phyloP scores from a whole-genome alignment of 495 filamentous ascomycete species.

The Trichoderma reesei region DNA sequence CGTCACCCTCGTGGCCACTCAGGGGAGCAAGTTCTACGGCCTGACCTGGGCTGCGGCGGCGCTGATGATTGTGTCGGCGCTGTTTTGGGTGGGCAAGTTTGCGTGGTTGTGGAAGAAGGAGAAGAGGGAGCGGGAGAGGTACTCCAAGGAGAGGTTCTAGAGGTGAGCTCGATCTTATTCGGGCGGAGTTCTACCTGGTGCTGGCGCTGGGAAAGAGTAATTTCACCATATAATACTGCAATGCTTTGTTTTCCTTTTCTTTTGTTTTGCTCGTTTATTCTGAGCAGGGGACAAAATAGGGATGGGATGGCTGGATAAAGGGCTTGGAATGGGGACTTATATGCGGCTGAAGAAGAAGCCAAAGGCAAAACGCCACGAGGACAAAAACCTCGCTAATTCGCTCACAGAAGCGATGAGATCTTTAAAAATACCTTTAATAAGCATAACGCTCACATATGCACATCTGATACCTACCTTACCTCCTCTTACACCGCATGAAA shows the following conservation, averaged over 20 bases:
- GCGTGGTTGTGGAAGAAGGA: conserved; percentile 11
- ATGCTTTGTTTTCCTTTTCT: background rate
- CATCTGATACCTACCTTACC: too few species aligned
- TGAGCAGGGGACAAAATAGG: background rate
- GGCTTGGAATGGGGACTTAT: background rate
- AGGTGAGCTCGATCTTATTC: background rate
- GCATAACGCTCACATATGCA: background rate
- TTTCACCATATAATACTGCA: background rate
- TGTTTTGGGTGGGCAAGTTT: conserved; percentile 37
- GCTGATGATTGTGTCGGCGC: conserved; percentile 46
- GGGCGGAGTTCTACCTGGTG: background rate
- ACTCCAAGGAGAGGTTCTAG: conserved; percentile 5
- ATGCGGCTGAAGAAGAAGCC: too few species aligned
- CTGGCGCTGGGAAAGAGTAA: background rate
- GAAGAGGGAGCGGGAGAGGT: conserved; percentile 6
- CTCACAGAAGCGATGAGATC: background rate
- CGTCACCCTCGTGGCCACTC: conserved; percentile 23
- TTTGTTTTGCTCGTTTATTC: background rate
- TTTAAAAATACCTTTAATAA: background rate
- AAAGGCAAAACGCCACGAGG: background rate
- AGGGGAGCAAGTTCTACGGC: conserved; percentile 25
- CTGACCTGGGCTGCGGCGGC: conserved; percentile 59
- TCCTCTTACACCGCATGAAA: too few species aligned
- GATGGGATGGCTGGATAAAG: background rate
- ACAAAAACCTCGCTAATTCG: background rate